Evolutionary conservation across 306 rosid genomes (phyloP).

Genomic region (Cucumis melo): DNA sequence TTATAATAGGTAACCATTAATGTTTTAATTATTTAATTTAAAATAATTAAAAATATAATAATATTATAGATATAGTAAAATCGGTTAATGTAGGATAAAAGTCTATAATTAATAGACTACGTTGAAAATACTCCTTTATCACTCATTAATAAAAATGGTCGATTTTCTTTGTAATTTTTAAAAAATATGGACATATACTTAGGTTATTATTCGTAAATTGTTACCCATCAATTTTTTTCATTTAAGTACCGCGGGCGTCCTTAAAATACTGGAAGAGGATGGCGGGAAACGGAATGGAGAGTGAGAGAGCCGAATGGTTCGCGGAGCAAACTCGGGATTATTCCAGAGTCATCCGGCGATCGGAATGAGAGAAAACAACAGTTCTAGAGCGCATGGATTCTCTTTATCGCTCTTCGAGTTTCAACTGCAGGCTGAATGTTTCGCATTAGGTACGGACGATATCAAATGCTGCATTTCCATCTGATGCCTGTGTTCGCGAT

Average conservation of each 20-base stretch:
- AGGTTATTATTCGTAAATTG: too few species aligned
- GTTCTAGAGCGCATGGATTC: not conserved
- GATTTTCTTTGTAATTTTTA: too few species aligned
- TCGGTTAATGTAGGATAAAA: too few species aligned
- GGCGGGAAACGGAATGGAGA: not conserved
- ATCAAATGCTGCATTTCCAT: not conserved
- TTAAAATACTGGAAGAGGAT: not conserved
- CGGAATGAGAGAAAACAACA: not conserved
- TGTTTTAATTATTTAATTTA: too few species aligned
- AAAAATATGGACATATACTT: too few species aligned
- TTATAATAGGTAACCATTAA: too few species aligned
- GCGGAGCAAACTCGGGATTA: not conserved
- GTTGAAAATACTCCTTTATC: too few species aligned
- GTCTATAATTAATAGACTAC: too few species aligned
- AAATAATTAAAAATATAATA: too few species aligned
- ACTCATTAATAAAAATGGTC: too few species aligned
- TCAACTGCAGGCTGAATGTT: not conserved
- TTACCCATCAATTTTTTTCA: too few species aligned
- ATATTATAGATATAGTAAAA: too few species aligned
- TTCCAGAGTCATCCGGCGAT: not conserved
- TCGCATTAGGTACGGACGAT: not conserved
- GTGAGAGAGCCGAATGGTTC: not conserved
- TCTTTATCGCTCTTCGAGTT: not conserved
- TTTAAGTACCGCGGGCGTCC: not conserved
- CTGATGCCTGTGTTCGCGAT: not conserved